Base-by-base conservation (phyloP, 768 basidiomycete species). In the Rickenella mellea region DNA sequence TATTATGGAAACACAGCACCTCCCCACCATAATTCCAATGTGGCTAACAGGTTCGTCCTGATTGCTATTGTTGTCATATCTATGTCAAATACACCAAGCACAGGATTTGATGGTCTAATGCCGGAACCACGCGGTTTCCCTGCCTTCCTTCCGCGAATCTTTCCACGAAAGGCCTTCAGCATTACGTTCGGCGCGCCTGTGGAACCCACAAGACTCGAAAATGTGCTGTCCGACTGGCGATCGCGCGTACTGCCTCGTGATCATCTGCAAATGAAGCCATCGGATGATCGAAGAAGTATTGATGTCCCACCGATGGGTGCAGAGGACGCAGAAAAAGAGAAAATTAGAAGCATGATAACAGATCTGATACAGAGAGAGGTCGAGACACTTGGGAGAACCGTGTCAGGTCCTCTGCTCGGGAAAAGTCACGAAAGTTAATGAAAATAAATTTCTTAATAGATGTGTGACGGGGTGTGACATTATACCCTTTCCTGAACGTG, bases 51-150 rank as follows among this genome's bases (percentile, higher is more conserved):
- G 83, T 73, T 7, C 25, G 7, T 11, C 30, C 14, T 10, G 27
- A 14, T 20, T 25, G 19, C 5, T 15, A 15, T 31, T 41, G 26
- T 15, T 21, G 14, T 14, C 2, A 11, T 11, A 5, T 21, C n/a
- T 17, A 32, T 44, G 30, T 25, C 27, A 39, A 9, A 12, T 28
- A 15, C 14, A 27, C 17, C 10, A 24, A 32, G 8, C 29, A 41
- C 49, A 82, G 80, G 81, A 3, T 96, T 93, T 50, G 87, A 98
- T 54, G 68, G 76, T 48, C 66, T 96, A 14, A 93, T 98, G 91
- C 87, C 89, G 31, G 91, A 90, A 60, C 77, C 80, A 24, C 78
- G 92, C 15, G 51, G 66, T 2, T 82, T 76, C 52, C 91, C 90
- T 3, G 74, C 70, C 66, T 80, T 72, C 56, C 44, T 83, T 51